A percentile compares a stretch with the other conserved stretches of the same genome.
phyloP scores from a whole-genome alignment of 768 basidiomycete genomes.

The Rhodotorula sphaerocarpa region DNA sequence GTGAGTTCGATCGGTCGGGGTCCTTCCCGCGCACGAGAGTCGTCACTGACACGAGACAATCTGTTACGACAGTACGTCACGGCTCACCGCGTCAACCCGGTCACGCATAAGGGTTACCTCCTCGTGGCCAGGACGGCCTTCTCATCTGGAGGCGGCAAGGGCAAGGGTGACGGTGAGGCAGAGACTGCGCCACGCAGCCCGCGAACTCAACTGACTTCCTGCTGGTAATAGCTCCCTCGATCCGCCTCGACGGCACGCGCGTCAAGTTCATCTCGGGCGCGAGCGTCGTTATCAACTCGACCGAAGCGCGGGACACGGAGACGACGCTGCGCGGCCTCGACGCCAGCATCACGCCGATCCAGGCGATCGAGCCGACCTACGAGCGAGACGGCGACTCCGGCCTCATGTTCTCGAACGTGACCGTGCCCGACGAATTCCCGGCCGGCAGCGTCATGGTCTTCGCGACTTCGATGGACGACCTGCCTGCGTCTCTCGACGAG shows the following conservation, averaged over 20 bases:
- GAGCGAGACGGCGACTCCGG: conserved; percentile 13
- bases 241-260: conserved; percentile 70
- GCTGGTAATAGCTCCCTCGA: conserved; percentile 59
- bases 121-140: conserved; percentile 89
- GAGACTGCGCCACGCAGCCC: background rate
- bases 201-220: background rate
- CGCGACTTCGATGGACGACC: conserved; percentile 68
- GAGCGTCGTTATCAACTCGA: conserved; percentile 59
- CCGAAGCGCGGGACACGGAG: conserved; percentile 45
- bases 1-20: conserved; percentile 51
- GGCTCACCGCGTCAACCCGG: conserved; percentile 82
- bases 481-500: conserved; percentile 61
- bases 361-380: conserved; percentile 1
- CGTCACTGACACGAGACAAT: background rate
- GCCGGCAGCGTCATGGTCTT: conserved; percentile 92
- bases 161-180: conserved; percentile 62
- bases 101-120: conserved; percentile 81
- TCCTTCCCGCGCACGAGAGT: background rate
- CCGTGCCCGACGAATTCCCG: conserved; percentile 82
- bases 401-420: conserved; percentile 61
- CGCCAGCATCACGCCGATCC: conserved; percentile 11
- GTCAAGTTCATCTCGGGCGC: conserved; percentile 76
- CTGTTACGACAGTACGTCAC: conserved; percentile 70
- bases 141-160: conserved; percentile 61
- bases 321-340: conserved; percentile 32